Base-by-base conservation (phyloP, 2,329 filamentous ascomycete genomes). In the Juglanconis oblonga region DNA sequence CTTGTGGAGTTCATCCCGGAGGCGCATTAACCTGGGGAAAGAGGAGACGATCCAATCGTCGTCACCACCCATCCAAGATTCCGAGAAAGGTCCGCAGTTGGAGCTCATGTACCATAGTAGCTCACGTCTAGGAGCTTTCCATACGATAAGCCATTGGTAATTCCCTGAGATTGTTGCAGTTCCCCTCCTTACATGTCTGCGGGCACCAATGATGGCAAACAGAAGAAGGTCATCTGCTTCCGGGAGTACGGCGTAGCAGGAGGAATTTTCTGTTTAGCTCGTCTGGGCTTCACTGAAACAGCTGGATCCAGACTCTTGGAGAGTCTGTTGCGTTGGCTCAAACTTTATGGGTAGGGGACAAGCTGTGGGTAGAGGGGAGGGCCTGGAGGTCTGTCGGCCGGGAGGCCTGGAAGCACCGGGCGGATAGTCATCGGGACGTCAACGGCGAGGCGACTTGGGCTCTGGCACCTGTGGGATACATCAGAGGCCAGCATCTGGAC, bases 151-250 rank as follows among this genome's bases (percentile, higher is more conserved):
- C 42, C 40, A 42, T 61, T 49, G 57, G 42, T 52, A 57, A 51
- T 6, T 33, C 24, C 33, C 44, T 55, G 44, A 32, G 33, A 33
- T 38, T 31, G 53, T 52, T 60, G 50, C 54, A 61, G 49, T 55
- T 57, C 57, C 57, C 61, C 58, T 57, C 57, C 50, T 51, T 45
- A 40, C 17, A 33, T 40, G 8, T 57, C n/a, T 63, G 61, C 61
- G 61, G 61, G 61, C 61, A 63, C 61, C 61, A 63, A 63, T 63
- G 58, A 61, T 49, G 58, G 49, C 11, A 33, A 49, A 17, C 24
- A 24, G n/a, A 10, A 54, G 51, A 31, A 57, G 54, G 53, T 62
- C 57, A 62, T 62, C 50, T 61, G 61, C 57, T 54, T 35, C 52
- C 53, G 33, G 32, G 54, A 55, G 52, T 14, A 35, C 35, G 24